A percentile compares a stretch with the other conserved stretches of the same genome.
Conservation (phyloP, 108 stramenopile species). For the Aureococcus anophagefferens region DNA sequence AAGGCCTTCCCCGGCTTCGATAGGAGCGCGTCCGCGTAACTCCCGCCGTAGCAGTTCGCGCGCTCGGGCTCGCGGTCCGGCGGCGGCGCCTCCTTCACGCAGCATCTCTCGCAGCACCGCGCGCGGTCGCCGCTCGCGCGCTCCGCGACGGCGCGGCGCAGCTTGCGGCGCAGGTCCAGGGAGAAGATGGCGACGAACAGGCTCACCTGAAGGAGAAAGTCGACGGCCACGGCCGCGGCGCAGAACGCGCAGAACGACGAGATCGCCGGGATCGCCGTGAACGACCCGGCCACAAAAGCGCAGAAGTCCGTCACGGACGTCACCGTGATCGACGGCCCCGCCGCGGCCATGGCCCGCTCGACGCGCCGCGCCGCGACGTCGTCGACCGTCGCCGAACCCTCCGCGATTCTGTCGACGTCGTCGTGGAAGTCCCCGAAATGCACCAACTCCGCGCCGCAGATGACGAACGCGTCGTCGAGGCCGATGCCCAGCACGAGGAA, state of each 20-base stretch:
- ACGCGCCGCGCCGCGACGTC: background rate
- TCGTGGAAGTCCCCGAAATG: no score
- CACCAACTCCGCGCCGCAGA: background rate
- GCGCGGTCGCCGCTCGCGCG: no score
- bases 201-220: constrained; percentile 57
- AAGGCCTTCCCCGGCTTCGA: no score
- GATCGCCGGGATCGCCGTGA: constrained; percentile 56
- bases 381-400: background rate
- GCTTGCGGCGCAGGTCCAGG: constrained; percentile 9
- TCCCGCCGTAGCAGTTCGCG: no score
- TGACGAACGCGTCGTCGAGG: constrained; percentile 11
- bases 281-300: constrained; percentile 61
- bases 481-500: constrained; percentile 12
- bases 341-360: constrained; percentile 31
- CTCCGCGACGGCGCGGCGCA: no score
- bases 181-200: constrained; percentile 45
- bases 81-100: no score
- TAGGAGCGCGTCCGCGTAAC: no score
- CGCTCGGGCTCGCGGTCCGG: no score
- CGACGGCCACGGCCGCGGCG: constrained; percentile 52
- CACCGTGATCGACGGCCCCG: constrained; percentile 56
- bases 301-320: constrained; percentile 65
- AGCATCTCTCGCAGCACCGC: no score
- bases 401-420: no score
- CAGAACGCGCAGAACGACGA: constrained; percentile 67